phyloP scores from a whole-genome alignment of 495 filamentous ascomycete species.

The Tuber aestivum region DNA sequence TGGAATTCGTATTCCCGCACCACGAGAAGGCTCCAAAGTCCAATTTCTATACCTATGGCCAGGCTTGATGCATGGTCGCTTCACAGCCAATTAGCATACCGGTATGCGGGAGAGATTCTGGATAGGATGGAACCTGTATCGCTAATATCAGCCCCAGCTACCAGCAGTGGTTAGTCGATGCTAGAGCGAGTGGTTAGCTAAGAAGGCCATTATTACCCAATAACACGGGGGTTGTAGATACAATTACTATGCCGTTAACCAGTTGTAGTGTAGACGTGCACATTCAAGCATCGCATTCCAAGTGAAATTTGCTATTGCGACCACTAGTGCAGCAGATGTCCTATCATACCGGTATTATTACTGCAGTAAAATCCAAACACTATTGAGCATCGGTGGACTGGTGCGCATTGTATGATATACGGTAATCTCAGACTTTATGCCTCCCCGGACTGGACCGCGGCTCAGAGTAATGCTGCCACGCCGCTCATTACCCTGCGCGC shows the following conservation, averaged over 20 bases:
- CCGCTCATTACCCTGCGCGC: not conserved
- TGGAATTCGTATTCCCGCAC: conserved; percentile 52
- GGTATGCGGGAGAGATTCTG: not conserved
- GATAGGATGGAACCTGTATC: not conserved
- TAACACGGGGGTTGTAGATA: not conserved
- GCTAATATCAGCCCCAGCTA: not conserved
- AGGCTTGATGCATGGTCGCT: not conserved
- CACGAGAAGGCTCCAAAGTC: conserved; percentile 46
- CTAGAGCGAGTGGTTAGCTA: not conserved
- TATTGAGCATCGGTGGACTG: not conserved
- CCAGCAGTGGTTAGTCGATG: not conserved
- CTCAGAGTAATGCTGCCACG: not conserved
- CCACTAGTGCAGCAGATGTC: not conserved
- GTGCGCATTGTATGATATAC: too few relatives aligned
- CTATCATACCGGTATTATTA: not conserved
- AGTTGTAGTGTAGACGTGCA: not conserved
- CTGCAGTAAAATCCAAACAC: not conserved
- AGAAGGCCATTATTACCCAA: not conserved
- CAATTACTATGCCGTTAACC: not conserved
- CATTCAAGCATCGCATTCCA: not conserved
- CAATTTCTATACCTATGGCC: not conserved
- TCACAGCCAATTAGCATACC: not conserved
- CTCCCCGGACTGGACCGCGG: not conserved
- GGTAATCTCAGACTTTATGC: not conserved
- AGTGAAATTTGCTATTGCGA: not conserved